Evolutionary conservation across 257 asterid genomes (phyloP), one percentile per base, ranked within the genome.

Genomic region (Solanum infundibuliforme): DNA sequence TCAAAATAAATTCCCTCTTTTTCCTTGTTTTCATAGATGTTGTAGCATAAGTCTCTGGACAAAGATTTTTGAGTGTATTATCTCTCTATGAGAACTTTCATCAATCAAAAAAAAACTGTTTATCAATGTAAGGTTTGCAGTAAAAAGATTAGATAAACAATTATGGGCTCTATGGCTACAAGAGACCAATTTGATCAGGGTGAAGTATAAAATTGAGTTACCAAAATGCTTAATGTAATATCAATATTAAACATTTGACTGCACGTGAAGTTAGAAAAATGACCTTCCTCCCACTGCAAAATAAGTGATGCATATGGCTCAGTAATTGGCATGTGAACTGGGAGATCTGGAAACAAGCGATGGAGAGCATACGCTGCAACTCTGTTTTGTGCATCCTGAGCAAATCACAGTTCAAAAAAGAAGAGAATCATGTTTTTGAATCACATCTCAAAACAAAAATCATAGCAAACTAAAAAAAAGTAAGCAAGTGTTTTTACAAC

Each of bases 331-430:
- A 95, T 89, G 88, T 94, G 95, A 89, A 95, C 94, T 48, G 99
- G 99, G 76, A 97, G 92, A 90, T 95, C 98, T 74, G 98, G 95
- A 91, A 95, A 97, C 88, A 97, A 94, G 86, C 87, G 88, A 92
- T 95, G 90, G 76, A 97, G 98, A 13, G 99, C 99, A 92, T 95
- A 95, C 20, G 98, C 96, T 84, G 99, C 99, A 87, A 97, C 99
- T 89, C 92, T 92, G 88, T 97, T 97, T 88, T 97, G 99, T 68
- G 95, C 94, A 88, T 97, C 99, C 99, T 95, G 93, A 34, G 89
- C 86, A 85, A 83, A 74, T 87, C 88, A 87, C 81, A 72, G 83
- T 84, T 32, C 77, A 88, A 12, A 25, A 83, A 43, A 73, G 55
- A 86, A 73, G 39, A 74, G 71, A 71, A 72, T 12, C 55, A n/a